A percentile compares a stretch with the other conserved stretches of the same genome.
These are phyloP conservation scores for Orbilia ellipsospora DNA, from an alignment of 2,329 filamentous ascomycete species.

Conservation along the genomic window DNA sequence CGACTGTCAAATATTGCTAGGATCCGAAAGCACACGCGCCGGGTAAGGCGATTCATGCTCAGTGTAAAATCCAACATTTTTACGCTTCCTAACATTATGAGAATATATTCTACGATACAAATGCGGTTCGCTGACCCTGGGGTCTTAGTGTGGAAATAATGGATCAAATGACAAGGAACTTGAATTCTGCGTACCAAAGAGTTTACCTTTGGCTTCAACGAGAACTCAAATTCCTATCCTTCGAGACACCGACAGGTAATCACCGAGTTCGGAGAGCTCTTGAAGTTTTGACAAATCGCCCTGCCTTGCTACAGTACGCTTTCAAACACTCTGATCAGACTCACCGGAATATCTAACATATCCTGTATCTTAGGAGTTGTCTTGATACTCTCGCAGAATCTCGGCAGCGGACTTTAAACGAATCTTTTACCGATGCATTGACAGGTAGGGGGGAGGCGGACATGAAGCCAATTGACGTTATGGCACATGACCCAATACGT, in stretches of 20 bases:
- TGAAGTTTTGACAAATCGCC: constrained; percentile 86
- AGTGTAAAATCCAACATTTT: too few species aligned
- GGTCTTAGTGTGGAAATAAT: constrained; percentile 86
- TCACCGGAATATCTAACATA: background rate
- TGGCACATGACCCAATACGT: constrained; percentile 87
- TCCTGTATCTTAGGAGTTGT: constrained; percentile 70
- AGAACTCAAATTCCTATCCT: constrained; percentile 89
- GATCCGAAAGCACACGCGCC: constrained; percentile 82
- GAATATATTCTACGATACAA: too few species aligned
- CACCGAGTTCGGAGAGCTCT: constrained; percentile 84
- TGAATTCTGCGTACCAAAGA: constrained; percentile 93
- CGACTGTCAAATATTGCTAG: constrained; percentile 88
- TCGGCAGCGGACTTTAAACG: constrained; percentile 84
- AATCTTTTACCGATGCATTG: constrained; percentile 87
- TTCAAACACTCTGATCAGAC: background rate
- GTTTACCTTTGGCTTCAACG: constrained; percentile 94
- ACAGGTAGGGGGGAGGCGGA: constrained; percentile 75
- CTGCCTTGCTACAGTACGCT: constrained; percentile 79
- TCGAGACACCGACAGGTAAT: constrained; percentile 94
- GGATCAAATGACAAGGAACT: constrained; percentile 85
- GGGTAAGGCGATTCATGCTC: constrained; percentile 46
- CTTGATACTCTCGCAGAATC: constrained; percentile 93
- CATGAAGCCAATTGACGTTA: constrained; percentile 91
- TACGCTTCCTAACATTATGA: too few species aligned
- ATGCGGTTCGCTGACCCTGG: background rate